Evolutionary conservation across 2,329 filamentous ascomycete species (phyloP), one percentile per base, ranked within the genome.

Genomic region (Westerdykella ornata): DNA sequence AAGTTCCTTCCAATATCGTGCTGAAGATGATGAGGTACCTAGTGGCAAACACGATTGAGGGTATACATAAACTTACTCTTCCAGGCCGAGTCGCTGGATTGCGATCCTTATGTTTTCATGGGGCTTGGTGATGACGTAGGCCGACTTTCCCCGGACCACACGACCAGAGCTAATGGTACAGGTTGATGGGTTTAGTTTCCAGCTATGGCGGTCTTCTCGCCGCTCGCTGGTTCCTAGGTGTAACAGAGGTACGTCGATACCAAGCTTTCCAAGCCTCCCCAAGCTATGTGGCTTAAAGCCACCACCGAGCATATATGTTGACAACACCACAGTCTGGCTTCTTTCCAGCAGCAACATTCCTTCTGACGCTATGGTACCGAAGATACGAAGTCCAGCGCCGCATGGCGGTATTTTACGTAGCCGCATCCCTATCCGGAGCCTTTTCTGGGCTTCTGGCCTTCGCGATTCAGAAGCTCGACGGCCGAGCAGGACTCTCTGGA

Each of bases 311-410:
- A 9, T 26, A n/a, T n/a, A 41, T 35, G 20, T 51, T 56, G 13
- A 56, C 32, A 20, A 12, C n/a, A 11, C 8, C 26, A 4, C 34
- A 59, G 56, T 74, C 76, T 22, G 81, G 81, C 0, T 67, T 85
- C 40, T 68, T 84, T 3, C 81, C 81, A 0, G 82, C 81, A 15
- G 82, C 84, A 53, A 76, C 77, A 1, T 63, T 63, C 37, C 41
- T 63, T 11, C 45, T 65, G 7, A 64, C 61, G 3, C 41, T 62
- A 6, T 66, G 62, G 62, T 66, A 66, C 36, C 54, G 53, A 2
- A 54, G 62, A 9, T 60, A 56, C 35, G 62, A 66, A 49, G 40
- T 63, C 3, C 60, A 63, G 37, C 54, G 57, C 11, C 57, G 62
- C 4, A 59, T 64, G 57, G 60, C 62, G 5, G 53, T 64, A 9